These are phyloP conservation scores for Pythium phragmitis DNA, from an alignment of 352 stramenopile species.

Conservation along the genomic window DNA sequence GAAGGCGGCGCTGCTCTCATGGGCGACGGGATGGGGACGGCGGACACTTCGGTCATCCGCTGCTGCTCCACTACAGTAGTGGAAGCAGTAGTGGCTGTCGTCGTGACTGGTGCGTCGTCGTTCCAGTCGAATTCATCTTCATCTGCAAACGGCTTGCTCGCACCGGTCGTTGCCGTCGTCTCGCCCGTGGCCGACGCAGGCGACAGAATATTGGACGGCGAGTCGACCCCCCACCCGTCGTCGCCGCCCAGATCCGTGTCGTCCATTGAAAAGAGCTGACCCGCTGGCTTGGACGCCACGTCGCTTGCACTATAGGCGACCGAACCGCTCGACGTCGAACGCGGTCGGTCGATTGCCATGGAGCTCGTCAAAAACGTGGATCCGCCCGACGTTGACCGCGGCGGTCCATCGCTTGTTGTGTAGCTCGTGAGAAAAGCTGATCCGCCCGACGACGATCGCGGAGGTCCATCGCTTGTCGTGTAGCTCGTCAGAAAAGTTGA, in stretches of 20 bases:
- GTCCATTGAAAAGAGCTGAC: constrained; percentile 76
- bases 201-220: constrained; percentile 58
- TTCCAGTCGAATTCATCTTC: constrained; percentile 26
- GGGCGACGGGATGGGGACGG: not conserved
- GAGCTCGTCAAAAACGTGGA: not conserved
- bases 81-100: not conserved
- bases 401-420: not conserved
- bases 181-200: constrained; percentile 15
- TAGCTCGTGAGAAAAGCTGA: not conserved
- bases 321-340: too few relatives aligned
- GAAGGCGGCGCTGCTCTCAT: not conserved
- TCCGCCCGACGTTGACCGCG: constrained; percentile 3
- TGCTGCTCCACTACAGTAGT: not conserved
- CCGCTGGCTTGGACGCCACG: constrained; percentile 13
- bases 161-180: not conserved
- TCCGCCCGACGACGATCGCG: constrained; percentile 1
- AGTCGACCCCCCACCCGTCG: constrained; percentile 75
- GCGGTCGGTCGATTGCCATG: too few relatives aligned
- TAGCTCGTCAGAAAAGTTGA: not conserved
- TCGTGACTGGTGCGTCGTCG: constrained; percentile 8
- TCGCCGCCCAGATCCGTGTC: constrained; percentile 58
- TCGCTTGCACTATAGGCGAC: not conserved
- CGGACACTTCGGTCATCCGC: not conserved
- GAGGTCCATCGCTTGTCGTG: not conserved
- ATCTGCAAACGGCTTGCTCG: constrained; percentile 25